phyloP scores from a whole-genome alignment of 352 stramenopile species.

The Phytophthora macrochlamydospora region DNA sequence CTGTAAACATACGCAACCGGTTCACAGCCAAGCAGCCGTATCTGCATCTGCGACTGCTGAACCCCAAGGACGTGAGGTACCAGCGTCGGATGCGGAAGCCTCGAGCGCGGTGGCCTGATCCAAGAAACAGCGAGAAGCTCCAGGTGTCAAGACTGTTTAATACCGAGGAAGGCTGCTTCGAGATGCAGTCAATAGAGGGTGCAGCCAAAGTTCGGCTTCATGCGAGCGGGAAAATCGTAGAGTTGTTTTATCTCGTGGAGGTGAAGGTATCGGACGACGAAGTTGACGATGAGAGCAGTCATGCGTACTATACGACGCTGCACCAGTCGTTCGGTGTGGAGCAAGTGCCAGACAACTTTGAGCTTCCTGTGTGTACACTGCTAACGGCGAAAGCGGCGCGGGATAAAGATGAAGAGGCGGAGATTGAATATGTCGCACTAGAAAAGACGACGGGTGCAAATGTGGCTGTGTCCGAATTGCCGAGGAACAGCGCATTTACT shows the following conservation, averaged over 20 bases:
- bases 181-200: conserved; percentile 75
- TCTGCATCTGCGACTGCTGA: conserved; percentile 37
- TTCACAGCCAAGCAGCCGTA: conserved; percentile 47
- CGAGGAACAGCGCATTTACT: conserved; percentile 46
- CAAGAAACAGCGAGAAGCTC: conserved; percentile 17
- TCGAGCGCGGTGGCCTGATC: conserved; percentile 39
- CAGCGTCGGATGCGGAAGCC: conserved; percentile 20
- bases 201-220: conserved; percentile 49
- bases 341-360: conserved; percentile 39
- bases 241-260: conserved; percentile 41
- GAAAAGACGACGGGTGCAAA: conserved; percentile 2
- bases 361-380: conserved; percentile 44
- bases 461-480: conserved; percentile 28
- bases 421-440: conserved; percentile 31
- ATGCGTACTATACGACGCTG: conserved; percentile 49
- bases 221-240: conserved; percentile 39
- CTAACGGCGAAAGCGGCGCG: conserved; percentile 33
- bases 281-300: conserved; percentile 10
- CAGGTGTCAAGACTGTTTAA: conserved; percentile 39
- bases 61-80: conserved; percentile 14
- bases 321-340: conserved; percentile 47
- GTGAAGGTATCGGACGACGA: conserved; percentile 37
- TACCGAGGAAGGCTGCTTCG: conserved; percentile 36
- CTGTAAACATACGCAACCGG: conserved; percentile 61
- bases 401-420: conserved; percentile 19